Evolutionary conservation across 176 grass and related monocot genomes (phyloP), one percentile per base, ranked within the genome.

Genomic region (Ensete glaucum): DNA sequence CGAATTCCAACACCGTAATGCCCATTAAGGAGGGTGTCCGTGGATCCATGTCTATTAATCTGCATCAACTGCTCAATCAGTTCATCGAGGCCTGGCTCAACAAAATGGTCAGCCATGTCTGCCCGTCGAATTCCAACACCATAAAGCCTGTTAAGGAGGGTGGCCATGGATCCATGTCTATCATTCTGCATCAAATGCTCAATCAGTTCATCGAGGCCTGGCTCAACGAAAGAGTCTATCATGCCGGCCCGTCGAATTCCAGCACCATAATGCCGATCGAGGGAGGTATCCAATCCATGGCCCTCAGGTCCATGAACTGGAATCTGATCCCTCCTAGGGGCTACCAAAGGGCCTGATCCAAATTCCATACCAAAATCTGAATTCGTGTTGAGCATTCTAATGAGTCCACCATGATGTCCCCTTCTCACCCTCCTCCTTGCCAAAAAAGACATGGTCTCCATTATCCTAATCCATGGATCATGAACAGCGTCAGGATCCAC

Each of bases 361-460:
- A 52, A 52, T 51, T 64, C 75, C 75, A 77, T 77, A 48, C 59
- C 48, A 22, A 52, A 25, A 49, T 77, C 58, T 77, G 48, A 22
- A 7, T 15, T 52, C 58, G 52, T 26, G 52, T 23, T 16, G 20
- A 34, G 75, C n/a, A 43, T 63, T 16, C 75, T 60, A 58, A 53
- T 65, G 1, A 26, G 43, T 20, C 58, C 67, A 13, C 16, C 15
- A 50, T 70, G 64, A 34, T 43, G 58, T 34, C 49, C 23, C 1
- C 74, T 76, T 53, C 34, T 11, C 16, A 57, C 8, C 72, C 58
- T 64, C 57, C 59, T 17, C n/a, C 48, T 24, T 60, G 50, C 65
- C 27, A 43, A 16, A 10, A 17, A 25, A 9, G 74, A 64, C 11
- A 76, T 23, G 59, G 59, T 58, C 59, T 76, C 74, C 48, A 50